These are phyloP conservation scores for Populus euphratica DNA, from an alignment of 345 rosid species.

Conservation along the genomic window DNA sequence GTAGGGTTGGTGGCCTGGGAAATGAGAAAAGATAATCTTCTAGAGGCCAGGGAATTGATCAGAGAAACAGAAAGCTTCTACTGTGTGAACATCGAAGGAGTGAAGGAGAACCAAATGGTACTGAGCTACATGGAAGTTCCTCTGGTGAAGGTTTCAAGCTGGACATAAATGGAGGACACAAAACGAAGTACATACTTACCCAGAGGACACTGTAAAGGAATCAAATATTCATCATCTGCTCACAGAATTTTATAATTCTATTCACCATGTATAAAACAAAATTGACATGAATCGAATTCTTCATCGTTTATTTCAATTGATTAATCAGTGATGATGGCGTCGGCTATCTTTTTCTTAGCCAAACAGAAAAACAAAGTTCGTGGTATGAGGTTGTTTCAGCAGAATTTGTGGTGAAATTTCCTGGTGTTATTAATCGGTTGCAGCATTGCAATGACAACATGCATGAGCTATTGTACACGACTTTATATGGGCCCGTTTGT, in stretches of 20 bases:
- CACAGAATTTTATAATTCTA: not conserved
- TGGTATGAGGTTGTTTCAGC: too few relatives aligned
- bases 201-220: not conserved
- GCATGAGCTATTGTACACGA: too few relatives aligned
- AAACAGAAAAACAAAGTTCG: too few relatives aligned
- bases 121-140: slow-evolving; percentile 32
- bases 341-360: too few relatives aligned
- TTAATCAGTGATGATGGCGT: too few relatives aligned
- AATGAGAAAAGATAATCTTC: slow-evolving; percentile 13
- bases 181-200: not conserved
- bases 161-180: slow-evolving; percentile 22
- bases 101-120: slow-evolving; percentile 25
- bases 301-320: too few relatives aligned
- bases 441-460: too few relatives aligned
- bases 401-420: too few relatives aligned
- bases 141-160: slow-evolving; percentile 33
- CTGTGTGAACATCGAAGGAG: slow-evolving; percentile 26
- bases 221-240: not conserved
- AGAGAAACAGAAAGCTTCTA: slow-evolving; percentile 29
- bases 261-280: too few relatives aligned
- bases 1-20: slow-evolving; percentile 26
- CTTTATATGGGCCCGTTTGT: too few relatives aligned
- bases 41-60: slow-evolving; percentile 36
- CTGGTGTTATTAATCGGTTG: too few relatives aligned
- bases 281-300: too few relatives aligned